Evolutionary conservation across 2,329 filamentous ascomycete species (phyloP).

Genomic region (Cladobotryum mycophilum): DNA sequence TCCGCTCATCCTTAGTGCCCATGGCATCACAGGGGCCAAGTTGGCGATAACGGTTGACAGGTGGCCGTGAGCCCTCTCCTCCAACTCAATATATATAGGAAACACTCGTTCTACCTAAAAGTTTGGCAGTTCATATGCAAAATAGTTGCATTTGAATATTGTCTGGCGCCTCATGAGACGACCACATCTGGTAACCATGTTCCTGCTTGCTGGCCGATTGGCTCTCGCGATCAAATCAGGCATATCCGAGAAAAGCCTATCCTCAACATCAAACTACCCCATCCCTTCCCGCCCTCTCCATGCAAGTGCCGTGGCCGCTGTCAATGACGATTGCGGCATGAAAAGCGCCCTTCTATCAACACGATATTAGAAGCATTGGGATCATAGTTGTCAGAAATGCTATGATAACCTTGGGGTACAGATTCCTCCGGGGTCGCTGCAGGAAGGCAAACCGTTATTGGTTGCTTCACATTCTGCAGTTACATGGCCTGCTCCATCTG

Average conservation of each 20-base stretch:
- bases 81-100: too few relatives aligned
- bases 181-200: conserved; percentile 6
- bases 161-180: conserved; percentile 13
- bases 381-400: not conserved
- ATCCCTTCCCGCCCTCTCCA: not conserved
- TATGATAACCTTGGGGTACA: not conserved
- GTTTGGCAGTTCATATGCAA: not conserved
- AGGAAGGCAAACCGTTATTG: too few relatives aligned
- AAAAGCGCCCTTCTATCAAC: too few relatives aligned
- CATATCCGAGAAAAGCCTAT: not conserved
- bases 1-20: too few relatives aligned
- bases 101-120: too few relatives aligned
- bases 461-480: too few relatives aligned
- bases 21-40: too few relatives aligned
- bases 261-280: not conserved
- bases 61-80: too few relatives aligned
- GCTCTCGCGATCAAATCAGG: not conserved
- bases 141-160: not conserved
- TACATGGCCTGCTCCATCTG: not conserved
- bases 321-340: not conserved
- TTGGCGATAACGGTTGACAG: too few relatives aligned
- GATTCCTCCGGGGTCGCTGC: not conserved
- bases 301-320: conserved; percentile 3
- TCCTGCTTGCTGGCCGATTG: conserved; percentile 1
- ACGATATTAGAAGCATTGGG: not conserved